These are phyloP conservation scores for Stylosanthes scabra DNA, from an alignment of 331 rosid genomes.

Conservation along the genomic window DNA sequence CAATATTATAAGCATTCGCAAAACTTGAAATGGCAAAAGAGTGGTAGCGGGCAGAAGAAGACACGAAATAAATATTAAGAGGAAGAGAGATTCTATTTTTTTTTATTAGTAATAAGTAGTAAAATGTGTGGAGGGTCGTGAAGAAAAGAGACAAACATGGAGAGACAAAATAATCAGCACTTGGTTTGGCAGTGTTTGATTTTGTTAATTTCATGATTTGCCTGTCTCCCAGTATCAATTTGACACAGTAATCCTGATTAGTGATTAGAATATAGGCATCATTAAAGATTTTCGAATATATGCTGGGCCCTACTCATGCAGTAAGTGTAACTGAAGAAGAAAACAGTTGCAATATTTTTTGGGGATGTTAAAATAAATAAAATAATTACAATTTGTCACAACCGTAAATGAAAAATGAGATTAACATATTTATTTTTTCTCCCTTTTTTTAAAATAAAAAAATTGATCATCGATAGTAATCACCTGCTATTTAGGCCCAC, in stretches of 20 bases:
- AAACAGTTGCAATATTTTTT: neutral
- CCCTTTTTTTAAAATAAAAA: no score
- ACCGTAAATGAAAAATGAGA: neutral
- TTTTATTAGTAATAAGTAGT: neutral
- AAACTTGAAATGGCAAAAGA: neutral
- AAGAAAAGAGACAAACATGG: constrained; percentile 45
- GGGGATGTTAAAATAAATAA: neutral
- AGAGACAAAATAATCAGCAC: constrained; percentile 41
- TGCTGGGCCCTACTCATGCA: constrained; percentile 56
- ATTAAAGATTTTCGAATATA: constrained; percentile 64
- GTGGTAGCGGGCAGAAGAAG: constrained; percentile 13
- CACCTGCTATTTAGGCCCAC: neutral
- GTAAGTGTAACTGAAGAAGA: neutral
- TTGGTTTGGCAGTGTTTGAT: constrained; percentile 43
- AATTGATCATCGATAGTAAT: neutral
- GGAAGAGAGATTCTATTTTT: constrained; percentile 30
- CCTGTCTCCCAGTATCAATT: constrained; percentile 58
- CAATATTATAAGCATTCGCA: neutral
- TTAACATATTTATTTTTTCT: neutral
- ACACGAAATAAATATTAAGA: constrained; percentile 10
- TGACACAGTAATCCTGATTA: constrained; percentile 49
- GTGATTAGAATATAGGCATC: constrained; percentile 39
- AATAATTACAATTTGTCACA: neutral
- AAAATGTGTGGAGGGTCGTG: constrained; percentile 23
- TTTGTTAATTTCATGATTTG: constrained; percentile 56